Evolutionary conservation across 768 basidiomycete genomes (phyloP), one percentile per base, ranked within the genome.

Genomic region (Daedaleopsis nitida): DNA sequence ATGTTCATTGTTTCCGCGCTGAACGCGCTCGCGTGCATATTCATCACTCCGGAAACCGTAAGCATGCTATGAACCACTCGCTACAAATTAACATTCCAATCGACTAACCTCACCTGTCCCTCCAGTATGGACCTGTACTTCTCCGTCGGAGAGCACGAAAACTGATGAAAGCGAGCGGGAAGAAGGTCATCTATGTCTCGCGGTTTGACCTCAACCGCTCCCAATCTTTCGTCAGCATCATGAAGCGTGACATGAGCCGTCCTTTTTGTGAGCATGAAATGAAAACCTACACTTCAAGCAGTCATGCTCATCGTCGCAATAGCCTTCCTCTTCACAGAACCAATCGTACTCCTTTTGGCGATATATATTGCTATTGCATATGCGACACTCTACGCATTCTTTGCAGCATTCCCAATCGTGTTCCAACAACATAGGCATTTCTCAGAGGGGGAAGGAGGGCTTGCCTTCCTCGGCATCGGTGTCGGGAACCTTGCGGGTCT

Each of bases 401-500:
- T 89, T 72, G 81, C 85, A 11, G 86, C 82, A 8, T 86, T 81
- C 69, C 84, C 84, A 11, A 82, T 85, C 60, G 79, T 86, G 12
- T 85, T 86, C 72, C 80, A 84, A 65, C 72, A 80, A 13, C 81
- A 81, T 66, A 77, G 80, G 16, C 75, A 77, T 37, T 86, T 85
- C 68, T 77, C 80, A 16, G 75, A 83, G 10, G 84, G 84, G 1
- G 71, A 84, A 66, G 78, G 80, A 23, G 85, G 86, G 7, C 78
- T 88, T 13, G 83, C 86, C 0, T 89, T 88, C 71, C 76, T 86
- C 49, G 87, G 86, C 4, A 79, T 89, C 44, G 87, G 86, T 0
- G 64, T 85, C 9, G 87, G 87, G 0, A 81, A 85, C 49, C 65
- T 80, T 24, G 24, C 82, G 3, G 88, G 85, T 1, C 80, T 81